Conservation (phyloP, 805 yeast genomes). For the Candida caryicola region DNA sequence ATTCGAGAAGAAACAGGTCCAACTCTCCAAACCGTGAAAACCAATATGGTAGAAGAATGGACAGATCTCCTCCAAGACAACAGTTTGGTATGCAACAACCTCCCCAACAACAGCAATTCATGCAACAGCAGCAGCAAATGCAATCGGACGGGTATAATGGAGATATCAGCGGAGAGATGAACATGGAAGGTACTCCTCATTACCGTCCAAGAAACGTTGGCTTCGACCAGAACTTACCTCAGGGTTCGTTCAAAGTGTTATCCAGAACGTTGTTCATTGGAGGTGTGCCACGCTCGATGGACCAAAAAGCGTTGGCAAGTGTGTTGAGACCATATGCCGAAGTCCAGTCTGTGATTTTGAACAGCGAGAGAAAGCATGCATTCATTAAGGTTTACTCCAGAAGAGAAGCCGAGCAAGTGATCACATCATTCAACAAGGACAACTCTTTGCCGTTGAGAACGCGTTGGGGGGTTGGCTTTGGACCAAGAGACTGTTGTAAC, state of each 20-base stretch:
- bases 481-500: constrained; percentile 97
- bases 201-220: constrained; percentile 72
- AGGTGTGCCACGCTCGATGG: constrained; percentile 84
- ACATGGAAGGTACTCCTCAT: constrained; percentile 70
- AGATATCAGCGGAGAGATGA: constrained; percentile 43
- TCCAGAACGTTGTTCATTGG: constrained; percentile 93
- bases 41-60: constrained; percentile 21
- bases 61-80: constrained; percentile 28
- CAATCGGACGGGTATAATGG: constrained; percentile 6
- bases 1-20: constrained; percentile 51
- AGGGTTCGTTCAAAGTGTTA: constrained; percentile 75
- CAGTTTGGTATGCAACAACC: constrained; percentile 6
- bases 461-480: constrained; percentile 98
- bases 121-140: constrained; percentile 11
- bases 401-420: constrained; percentile 83
- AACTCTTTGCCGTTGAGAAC: constrained; percentile 69
- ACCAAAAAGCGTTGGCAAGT: constrained; percentile 65
- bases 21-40: constrained; percentile 45
- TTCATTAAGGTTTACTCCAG: constrained; percentile 93
- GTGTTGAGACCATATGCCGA: constrained; percentile 82
- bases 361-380: constrained; percentile 90
- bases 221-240: constrained; percentile 68
- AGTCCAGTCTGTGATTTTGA: constrained; percentile 86
- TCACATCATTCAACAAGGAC: constrained; percentile 67
- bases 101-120: constrained; percentile 12